Evolutionary conservation across 371 early-diverging fungal species (phyloP).

Genomic region (Actinomortierella wolfii): DNA sequence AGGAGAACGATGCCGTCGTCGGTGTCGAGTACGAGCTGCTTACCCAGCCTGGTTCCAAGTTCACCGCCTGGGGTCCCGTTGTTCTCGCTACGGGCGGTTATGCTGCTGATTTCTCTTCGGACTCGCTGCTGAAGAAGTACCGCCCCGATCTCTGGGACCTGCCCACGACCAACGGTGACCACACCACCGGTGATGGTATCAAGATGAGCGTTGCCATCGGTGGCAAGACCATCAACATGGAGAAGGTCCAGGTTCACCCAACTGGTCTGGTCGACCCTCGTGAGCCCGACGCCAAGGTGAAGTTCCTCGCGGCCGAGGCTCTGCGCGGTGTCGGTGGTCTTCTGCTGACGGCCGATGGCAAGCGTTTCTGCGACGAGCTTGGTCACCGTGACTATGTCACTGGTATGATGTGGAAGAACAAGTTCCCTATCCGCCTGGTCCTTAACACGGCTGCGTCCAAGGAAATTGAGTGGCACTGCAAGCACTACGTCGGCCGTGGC

Average conservation of each 20-base stretch:
- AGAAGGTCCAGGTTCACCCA: constrained; percentile 97
- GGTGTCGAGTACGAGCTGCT: constrained; percentile 82
- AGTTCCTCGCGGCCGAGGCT: constrained; percentile 95
- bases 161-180: constrained; percentile 94
- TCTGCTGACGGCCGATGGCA: constrained; percentile 80
- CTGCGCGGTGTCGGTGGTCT: constrained; percentile 96
- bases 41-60: constrained; percentile 60
- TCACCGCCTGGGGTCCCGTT: constrained; percentile 76
- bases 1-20: constrained; percentile 64
- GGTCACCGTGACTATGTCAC: constrained; percentile 89
- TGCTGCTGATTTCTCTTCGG: constrained; percentile 74
- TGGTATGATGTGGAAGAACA: constrained; percentile 80
- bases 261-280: constrained; percentile 93
- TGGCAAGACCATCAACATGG: constrained; percentile 89
- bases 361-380: constrained; percentile 94
- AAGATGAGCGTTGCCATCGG: constrained; percentile 86
- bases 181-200: constrained; percentile 96
- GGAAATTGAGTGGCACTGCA: constrained; percentile 95
- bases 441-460: constrained; percentile 86
- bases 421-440: constrained; percentile 86
- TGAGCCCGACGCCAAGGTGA: constrained; percentile 87
- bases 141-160: constrained; percentile 57
- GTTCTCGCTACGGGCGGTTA: constrained; percentile 95
- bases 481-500: constrained; percentile 91
- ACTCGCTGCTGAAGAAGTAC: constrained; percentile 66